Percentiles rank a stretch among this genome's conserved stretches.
phyloP scores from a whole-genome alignment of 140 eudicot species.

The Senecio squalidus region DNA sequence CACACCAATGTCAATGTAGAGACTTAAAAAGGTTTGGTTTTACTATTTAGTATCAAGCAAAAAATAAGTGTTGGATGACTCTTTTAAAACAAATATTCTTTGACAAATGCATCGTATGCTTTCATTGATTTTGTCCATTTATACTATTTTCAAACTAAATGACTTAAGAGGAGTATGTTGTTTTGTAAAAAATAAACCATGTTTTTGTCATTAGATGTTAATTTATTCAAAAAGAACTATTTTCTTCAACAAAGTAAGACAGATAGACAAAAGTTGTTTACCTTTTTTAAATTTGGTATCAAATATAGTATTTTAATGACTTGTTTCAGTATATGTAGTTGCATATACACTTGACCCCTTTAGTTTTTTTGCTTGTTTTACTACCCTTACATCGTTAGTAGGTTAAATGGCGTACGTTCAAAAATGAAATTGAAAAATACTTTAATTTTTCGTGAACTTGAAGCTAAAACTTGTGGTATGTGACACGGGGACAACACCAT shows the following conservation, averaged over 20 bases:
- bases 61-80: not conserved
- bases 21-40: too few relatives aligned
- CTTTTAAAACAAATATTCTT: not conserved
- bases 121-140: not conserved
- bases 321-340: too few relatives aligned
- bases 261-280: not conserved
- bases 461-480: too few relatives aligned
- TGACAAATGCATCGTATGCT: not conserved
- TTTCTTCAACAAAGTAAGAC: not conserved
- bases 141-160: not conserved
- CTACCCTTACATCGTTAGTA: too few relatives aligned
- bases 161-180: not conserved
- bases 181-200: not conserved
- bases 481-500: too few relatives aligned
- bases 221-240: not conserved
- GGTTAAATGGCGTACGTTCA: too few relatives aligned
- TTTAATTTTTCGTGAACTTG: too few relatives aligned
- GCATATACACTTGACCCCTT: too few relatives aligned
- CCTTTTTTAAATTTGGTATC: not conserved
- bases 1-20: too few relatives aligned
- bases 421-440: too few relatives aligned
- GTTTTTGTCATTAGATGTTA: not conserved
- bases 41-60: not conserved
- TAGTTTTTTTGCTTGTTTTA: too few relatives aligned
- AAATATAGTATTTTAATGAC: not conserved